Evolutionary conservation across 2,329 filamentous ascomycete genomes (phyloP).

Genomic region (Lasiodiplodia hormozganensis): DNA sequence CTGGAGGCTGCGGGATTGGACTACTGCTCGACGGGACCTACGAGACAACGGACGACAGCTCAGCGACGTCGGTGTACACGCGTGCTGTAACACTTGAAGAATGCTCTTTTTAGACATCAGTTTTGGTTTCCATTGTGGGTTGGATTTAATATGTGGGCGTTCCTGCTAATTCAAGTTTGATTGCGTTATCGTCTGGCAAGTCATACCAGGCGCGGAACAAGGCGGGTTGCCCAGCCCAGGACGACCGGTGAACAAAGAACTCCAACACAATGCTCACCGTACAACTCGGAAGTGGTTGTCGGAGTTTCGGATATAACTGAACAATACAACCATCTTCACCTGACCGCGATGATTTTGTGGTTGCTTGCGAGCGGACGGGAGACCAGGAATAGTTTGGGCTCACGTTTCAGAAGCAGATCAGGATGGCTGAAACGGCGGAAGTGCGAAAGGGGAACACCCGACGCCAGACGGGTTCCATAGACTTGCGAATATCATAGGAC

Average conservation of each 20-base stretch:
- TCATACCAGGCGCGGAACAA: neutral
- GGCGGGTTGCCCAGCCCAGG: neutral
- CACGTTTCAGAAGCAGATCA: slow-evolving; percentile 16
- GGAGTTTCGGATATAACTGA: neutral
- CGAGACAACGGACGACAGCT: neutral
- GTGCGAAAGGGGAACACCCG: slow-evolving; percentile 4
- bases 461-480: neutral
- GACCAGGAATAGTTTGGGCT: neutral
- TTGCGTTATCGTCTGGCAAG: neutral
- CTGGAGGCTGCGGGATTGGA: neutral
- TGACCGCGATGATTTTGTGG: neutral
- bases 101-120: neutral
- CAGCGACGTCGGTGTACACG: neutral
- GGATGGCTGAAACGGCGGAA: slow-evolving; percentile 2
- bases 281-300: neutral
- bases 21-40: neutral
- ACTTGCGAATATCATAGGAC: neutral
- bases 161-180: neutral
- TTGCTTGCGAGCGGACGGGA: neutral
- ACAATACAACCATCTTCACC: neutral
- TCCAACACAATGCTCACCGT: neutral
- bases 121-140: neutral
- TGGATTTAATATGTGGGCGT: neutral
- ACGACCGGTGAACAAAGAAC: neutral
- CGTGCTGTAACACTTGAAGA: neutral